Conservation (phyloP, 2,329 filamentous ascomycete genomes). For the Fusarium pilosicola region DNA sequence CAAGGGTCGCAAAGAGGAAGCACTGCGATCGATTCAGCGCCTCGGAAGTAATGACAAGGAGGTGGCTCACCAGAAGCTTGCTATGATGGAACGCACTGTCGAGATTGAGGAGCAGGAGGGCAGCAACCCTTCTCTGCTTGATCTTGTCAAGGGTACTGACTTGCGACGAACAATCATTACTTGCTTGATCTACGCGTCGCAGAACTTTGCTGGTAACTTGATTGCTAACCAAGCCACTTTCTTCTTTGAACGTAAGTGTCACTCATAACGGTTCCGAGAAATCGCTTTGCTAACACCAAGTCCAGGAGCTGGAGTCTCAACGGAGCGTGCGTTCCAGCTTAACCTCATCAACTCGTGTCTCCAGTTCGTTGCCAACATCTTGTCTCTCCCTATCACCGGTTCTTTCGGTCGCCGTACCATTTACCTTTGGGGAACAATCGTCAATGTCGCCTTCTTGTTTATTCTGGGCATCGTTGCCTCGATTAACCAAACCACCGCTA, state of each 20-base stretch:
- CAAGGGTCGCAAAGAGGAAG: constrained; percentile 55
- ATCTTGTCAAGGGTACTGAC: constrained; percentile 65
- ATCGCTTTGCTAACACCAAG: background rate
- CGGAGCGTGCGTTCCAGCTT: constrained; percentile 66
- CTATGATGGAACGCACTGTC: constrained; percentile 67
- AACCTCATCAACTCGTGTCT: constrained; percentile 72
- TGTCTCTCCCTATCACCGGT: constrained; percentile 72
- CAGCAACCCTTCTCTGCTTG: constrained; percentile 58
- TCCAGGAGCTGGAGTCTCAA: constrained; percentile 67
- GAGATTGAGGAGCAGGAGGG: constrained; percentile 58
- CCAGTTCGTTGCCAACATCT: constrained; percentile 69
- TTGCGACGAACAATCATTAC: constrained; percentile 64
- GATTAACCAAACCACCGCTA: constrained; percentile 52
- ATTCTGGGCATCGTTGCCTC: constrained; percentile 69
- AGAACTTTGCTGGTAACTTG: constrained; percentile 68
- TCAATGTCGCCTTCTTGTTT: constrained; percentile 64
- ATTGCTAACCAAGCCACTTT: constrained; percentile 71
- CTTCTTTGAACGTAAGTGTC: constrained; percentile 60
- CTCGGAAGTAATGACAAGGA: constrained; percentile 50
- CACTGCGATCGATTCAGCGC: constrained; percentile 57
- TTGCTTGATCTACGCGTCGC: constrained; percentile 66
- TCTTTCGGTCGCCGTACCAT: constrained; percentile 72
- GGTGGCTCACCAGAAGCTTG: constrained; percentile 52
- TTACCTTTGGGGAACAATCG: constrained; percentile 68
- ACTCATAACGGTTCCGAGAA: rapidly evolving